Evolutionary conservation across 1,284 basidiomycete species (phyloP), one percentile per base, ranked within the genome.

Genomic region (Apiotrichum akiyoshidainum): DNA sequence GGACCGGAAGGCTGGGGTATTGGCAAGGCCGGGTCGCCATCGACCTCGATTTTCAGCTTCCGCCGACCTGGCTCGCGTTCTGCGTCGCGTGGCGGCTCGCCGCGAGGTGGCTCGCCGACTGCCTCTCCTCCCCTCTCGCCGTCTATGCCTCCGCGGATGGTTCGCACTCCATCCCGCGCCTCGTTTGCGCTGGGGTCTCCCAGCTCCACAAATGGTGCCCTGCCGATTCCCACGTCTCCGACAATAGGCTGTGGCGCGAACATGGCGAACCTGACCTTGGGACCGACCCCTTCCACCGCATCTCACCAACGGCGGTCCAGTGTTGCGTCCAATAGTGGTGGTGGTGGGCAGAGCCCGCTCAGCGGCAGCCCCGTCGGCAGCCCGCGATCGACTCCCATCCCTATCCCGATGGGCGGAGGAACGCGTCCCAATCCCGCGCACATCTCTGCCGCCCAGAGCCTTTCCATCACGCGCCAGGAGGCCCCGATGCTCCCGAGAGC

Each of bases 31-130:
- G 37, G 22, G 8, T 60, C 58, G 3, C 26, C 26, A 31, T 53
- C 58, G 2, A 46, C 50, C 3, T 56, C 58, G 1, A 48, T 65
- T 1, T 65, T 65, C 26, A 42, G 45, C 26, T 55, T 65, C 46
- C 45, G 59, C n/a, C 17, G 34, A 3, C 14, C 50, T 7, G 10
- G 52, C 22, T 17, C 40, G 26, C 46, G 44, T 41, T 12, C 33
- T 39, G 19, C 35, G 54, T 9, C 10, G 10, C n/a, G 42, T 1
- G 19, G 51, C n/a, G 45, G 51, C 8, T 17, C 33, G 1, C 49
- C 52, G 6, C 44, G 54, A 6, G 44, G 44, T 7, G 13, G 31
- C 3, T 57, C 48, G 2, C 57, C 21, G 5, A 26, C 55, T 7
- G 34, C 33, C 2, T 57, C 42, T 19, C 40, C 33, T 12, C 31